phyloP scores from a whole-genome alignment of 129 eudicot species.

The Tanacetum coccineum region DNA sequence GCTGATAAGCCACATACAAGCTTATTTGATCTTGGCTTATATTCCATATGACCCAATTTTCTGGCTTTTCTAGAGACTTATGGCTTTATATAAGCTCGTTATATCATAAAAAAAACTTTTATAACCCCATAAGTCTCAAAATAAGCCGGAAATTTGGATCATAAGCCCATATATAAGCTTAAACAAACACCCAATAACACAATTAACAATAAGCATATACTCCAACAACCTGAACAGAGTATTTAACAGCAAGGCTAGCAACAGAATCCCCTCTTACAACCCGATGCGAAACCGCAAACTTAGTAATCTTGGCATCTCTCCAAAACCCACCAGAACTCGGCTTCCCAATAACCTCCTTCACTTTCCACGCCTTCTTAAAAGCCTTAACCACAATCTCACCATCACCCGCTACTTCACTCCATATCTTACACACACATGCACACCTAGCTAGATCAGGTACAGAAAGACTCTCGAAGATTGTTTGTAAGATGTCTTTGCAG shows the following conservation, averaged over 20 bases:
- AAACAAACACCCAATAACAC: too few relatives aligned
- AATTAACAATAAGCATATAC: too few relatives aligned
- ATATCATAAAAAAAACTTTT: too few relatives aligned
- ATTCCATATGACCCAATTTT: too few relatives aligned
- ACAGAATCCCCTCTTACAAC: conserved; percentile 55
- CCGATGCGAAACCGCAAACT: conserved; percentile 81
- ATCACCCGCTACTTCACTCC: conserved; percentile 75
- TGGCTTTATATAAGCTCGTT: too few relatives aligned
- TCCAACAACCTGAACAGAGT: conserved; percentile 83
- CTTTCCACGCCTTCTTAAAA: conserved; percentile 69
- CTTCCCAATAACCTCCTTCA: conserved; percentile 57
- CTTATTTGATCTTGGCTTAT: too few relatives aligned
- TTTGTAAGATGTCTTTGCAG: conserved; percentile 54
- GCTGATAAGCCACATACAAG: too few relatives aligned
- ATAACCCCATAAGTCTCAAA: too few relatives aligned
- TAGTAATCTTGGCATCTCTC: conserved; percentile 57
- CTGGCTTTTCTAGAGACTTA: too few relatives aligned
- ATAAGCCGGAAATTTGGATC: too few relatives aligned
- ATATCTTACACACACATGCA: conserved; percentile 70
- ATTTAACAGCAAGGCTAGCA: conserved; percentile 89
- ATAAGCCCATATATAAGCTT: too few relatives aligned
- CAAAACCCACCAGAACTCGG: conserved; percentile 80
- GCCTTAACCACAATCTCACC: conserved; percentile 59
- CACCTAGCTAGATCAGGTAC: conserved; percentile 67
- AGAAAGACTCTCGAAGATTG: conserved; percentile 70